Conservation (phyloP, 768 basidiomycete species). For the Agaricus subrufescens region DNA sequence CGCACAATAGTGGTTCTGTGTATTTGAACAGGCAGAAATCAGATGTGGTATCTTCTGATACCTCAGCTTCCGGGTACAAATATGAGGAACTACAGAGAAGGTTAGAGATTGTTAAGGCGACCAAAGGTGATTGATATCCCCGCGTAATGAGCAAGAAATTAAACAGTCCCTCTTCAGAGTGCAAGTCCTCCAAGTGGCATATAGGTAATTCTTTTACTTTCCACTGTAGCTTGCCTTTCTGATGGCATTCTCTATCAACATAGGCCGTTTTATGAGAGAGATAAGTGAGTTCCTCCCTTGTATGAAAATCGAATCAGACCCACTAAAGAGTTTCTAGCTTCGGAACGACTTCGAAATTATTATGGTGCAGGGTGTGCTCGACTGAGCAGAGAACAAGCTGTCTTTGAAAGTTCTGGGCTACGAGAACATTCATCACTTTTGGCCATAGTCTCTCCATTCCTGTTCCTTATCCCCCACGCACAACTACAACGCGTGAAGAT, state of each 20-base stretch:
- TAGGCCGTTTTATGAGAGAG: conserved; percentile 4
- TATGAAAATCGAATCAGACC: no score
- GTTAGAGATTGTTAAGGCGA: background rate
- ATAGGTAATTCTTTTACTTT: background rate
- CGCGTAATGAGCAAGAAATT: background rate
- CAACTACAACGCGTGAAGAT: background rate
- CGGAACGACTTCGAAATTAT: conserved; percentile 3
- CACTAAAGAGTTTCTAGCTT: background rate
- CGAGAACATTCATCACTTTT: background rate
- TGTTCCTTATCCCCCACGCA: conserved; percentile 2
- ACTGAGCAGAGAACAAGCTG: background rate
- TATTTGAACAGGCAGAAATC: background rate
- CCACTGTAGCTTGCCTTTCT: background rate
- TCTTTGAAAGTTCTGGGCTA: background rate
- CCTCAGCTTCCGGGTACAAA: background rate
- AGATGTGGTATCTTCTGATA: background rate
- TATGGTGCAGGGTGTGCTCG: background rate
- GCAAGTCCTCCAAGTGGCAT: conserved; percentile 6
- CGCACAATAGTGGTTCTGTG: background rate
- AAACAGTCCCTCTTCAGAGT: background rate
- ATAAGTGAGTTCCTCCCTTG: background rate
- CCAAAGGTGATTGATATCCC: background rate
- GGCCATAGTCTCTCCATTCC: background rate
- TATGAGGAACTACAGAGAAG: background rate
- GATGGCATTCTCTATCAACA: background rate